phyloP scores from a whole-genome alignment of 2,329 filamentous ascomycete species.

The Fusarium sp. region DNA sequence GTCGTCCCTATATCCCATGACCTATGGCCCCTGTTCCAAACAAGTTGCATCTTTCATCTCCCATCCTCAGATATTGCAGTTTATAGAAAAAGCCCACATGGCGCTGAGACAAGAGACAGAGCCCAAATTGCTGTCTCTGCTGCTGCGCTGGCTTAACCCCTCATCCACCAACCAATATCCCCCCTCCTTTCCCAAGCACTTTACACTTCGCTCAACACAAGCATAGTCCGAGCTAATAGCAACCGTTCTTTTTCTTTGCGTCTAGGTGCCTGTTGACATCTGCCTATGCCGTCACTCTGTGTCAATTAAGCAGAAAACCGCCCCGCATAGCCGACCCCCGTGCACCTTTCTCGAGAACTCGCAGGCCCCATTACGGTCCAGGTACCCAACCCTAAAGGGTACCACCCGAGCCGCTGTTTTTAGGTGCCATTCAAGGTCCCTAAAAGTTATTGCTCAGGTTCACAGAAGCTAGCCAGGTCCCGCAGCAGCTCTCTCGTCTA shows the following conservation, averaged over 20 bases:
- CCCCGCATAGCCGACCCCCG: constrained; percentile 39
- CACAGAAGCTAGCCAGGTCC: constrained; percentile 31
- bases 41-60: constrained; percentile 22
- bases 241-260: constrained; percentile 20
- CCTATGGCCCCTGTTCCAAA: constrained; percentile 19
- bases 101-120: constrained; percentile 31
- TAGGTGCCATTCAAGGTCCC: constrained; percentile 37
- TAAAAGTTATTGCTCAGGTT: constrained; percentile 28
- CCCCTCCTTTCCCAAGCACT: constrained; percentile 24
- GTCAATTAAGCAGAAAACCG: constrained; percentile 39
- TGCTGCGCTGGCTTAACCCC: constrained; percentile 37
- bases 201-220: constrained; percentile 18
- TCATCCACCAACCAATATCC: constrained; percentile 33
- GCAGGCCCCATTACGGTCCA: constrained; percentile 34
- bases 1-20: constrained; percentile 27
- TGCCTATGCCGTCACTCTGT: constrained; percentile 42
- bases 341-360: constrained; percentile 31
- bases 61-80: constrained; percentile 12
- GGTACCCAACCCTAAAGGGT: constrained; percentile 33
- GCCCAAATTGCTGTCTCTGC: constrained; percentile 16
- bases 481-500: constrained; percentile 13
- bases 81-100: constrained; percentile 27
- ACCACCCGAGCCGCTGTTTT: constrained; percentile 32
- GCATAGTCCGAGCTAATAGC: constrained; percentile 21
- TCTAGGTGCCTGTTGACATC: constrained; percentile 31